Conservation (phyloP, 2,329 filamentous ascomycete species). For the Alternaria sp. region DNA sequence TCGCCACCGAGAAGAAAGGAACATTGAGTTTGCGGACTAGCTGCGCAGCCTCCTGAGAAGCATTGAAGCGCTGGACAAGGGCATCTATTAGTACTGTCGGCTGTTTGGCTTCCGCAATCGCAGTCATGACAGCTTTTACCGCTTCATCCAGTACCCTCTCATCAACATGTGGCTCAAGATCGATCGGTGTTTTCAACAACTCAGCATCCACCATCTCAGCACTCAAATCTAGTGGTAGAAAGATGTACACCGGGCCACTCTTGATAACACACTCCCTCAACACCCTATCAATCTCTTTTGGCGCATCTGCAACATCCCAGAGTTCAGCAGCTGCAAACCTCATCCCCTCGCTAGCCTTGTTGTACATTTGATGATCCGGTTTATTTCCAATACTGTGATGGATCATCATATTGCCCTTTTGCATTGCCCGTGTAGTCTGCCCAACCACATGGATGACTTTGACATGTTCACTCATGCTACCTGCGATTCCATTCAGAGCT, state of each 20-base stretch:
- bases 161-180: constrained; percentile 43
- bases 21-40: constrained; percentile 49
- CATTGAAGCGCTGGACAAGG: constrained; percentile 52
- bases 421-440: constrained; percentile 55
- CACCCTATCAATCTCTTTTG: constrained; percentile 56
- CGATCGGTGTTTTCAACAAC: constrained; percentile 50
- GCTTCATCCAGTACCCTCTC: constrained; percentile 42
- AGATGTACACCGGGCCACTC: constrained; percentile 56
- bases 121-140: constrained; percentile 44
- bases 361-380: constrained; percentile 56
- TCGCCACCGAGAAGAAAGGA: constrained; percentile 53
- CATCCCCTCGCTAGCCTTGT: constrained; percentile 50
- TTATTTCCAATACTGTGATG: constrained; percentile 56
- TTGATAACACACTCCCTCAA: constrained; percentile 56
- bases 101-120: constrained; percentile 47
- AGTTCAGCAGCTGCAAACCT: constrained; percentile 54
- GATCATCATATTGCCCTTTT: constrained; percentile 56
- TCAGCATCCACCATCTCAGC: constrained; percentile 46
- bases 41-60: constrained; percentile 42
- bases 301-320: constrained; percentile 52
- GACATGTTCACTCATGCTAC: constrained; percentile 55
- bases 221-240: constrained; percentile 56
- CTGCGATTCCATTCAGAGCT: constrained; percentile 57
- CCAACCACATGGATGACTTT: constrained; percentile 59
- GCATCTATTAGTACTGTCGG: constrained; percentile 54